Conservation (phyloP, 176 grass and related monocot genomes). For the Aegilops longissima region DNA sequence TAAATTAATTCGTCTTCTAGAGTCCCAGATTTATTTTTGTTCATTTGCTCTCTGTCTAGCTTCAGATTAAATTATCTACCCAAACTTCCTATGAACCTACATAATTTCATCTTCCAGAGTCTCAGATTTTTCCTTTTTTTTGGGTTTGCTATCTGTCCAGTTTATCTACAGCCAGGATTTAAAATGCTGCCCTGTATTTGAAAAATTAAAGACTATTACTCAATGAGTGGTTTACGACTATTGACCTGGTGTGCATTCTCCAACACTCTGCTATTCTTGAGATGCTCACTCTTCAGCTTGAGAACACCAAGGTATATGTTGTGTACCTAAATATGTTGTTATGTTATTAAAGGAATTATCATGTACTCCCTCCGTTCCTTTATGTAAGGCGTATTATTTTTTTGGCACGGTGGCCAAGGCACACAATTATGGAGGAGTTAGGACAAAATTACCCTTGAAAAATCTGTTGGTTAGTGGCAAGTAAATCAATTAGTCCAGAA, state of each 20-base stretch:
- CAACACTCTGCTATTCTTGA: not conserved
- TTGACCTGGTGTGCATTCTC: not conserved
- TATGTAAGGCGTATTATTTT: too few relatives aligned
- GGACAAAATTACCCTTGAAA: too few relatives aligned
- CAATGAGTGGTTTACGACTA: not conserved
- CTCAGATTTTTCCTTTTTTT: not conserved
- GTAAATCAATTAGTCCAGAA: too few relatives aligned
- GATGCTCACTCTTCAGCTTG: not conserved
- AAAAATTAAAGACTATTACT: not conserved
- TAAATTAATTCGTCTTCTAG: too few relatives aligned
- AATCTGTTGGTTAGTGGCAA: too few relatives aligned
- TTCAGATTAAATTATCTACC: too few relatives aligned
- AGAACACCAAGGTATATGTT: not conserved
- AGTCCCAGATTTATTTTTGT: too few relatives aligned
- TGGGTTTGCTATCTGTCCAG: not conserved
- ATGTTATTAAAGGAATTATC: not conserved
- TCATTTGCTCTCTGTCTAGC: too few relatives aligned
- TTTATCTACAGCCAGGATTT: not conserved
- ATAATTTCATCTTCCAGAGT: not conserved
- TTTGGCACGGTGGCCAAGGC: too few relatives aligned
- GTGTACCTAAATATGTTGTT: too few relatives aligned
- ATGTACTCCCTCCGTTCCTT: not conserved
- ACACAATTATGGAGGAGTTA: too few relatives aligned
- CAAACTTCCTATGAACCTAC: too few relatives aligned
- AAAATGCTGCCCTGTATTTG: not conserved